Evolutionary conservation across 768 basidiomycete genomes (phyloP), one percentile per base, ranked within the genome.

Genomic region (Grammothele lineata): DNA sequence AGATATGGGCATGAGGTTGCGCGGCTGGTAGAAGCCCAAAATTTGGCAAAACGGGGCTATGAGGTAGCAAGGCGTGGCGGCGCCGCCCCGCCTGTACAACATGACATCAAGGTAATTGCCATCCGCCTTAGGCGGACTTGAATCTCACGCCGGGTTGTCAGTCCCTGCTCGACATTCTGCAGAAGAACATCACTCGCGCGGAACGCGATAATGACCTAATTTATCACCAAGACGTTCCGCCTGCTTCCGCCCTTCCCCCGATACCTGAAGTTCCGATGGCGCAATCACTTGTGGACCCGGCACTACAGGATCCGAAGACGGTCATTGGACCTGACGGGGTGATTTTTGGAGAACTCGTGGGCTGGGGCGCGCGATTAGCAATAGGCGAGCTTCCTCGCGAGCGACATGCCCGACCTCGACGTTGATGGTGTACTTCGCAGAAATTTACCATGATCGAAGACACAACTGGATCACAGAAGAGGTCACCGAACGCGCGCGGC

Each of bases 171-270:
- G 83, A 85, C 37, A 81, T 71, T 7, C 70, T 96, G 21, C 77
- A 85, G 54, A 80, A 77, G 42, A 77, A 81, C 45, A 64, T 87
- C 26, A 66, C 71, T 4, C 78, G 90, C 12, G 89, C 94, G 0
- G 80, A 85, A 53, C 80, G 91, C 25, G 95, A 98, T 64, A 99
- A 99, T 62, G 88, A 95, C 64, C 70, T 96, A 6, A 96, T 99
- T 32, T 99, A 97, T 67, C 92, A 96, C 56, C 77, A 90, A 41
- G 85, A 90, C 46, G 73, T 95, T 1, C 92, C 94, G 1, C 70
- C 92, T 0, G 57, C 77, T 4, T 80, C 85, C 2, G 75, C 83
- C 14, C 76, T 96, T 6, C 68, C 82, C 0, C 61, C 75, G 0
- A 81, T 97, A 40, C 69, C 72, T 24, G 80, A 80, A 30, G 80